Conservation (phyloP, 1,139 yeast genomes). For the Candida mesenterica region DNA sequence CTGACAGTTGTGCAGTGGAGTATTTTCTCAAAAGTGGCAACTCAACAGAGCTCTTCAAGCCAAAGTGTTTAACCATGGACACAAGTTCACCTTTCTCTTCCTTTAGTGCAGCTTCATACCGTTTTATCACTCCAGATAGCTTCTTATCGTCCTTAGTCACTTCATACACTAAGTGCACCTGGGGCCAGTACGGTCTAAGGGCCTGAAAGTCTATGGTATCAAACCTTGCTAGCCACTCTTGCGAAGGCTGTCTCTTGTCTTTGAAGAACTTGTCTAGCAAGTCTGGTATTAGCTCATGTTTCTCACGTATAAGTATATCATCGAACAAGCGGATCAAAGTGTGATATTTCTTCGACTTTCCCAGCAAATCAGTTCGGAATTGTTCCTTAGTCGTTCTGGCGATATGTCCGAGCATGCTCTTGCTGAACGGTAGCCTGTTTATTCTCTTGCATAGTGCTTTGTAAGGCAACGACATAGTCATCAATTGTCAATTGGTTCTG, state of each 20-base stretch:
- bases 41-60: constrained; percentile 3
- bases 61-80: constrained; percentile 11
- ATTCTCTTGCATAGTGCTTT: constrained; percentile 21
- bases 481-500: no score
- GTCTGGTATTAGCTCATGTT: constrained; percentile 22
- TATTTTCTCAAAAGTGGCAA: background rate
- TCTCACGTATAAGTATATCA: constrained; percentile 28
- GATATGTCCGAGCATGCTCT: constrained; percentile 4
- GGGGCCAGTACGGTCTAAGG: constrained; percentile 35
- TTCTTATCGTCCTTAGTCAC: constrained; percentile 19
- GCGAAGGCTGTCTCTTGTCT: no score
- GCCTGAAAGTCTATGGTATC: constrained; percentile 18
- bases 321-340: constrained; percentile 18
- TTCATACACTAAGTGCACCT: constrained; percentile 33
- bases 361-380: constrained; percentile 8
- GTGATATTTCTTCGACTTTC: constrained; percentile 15
- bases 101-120: constrained; percentile 13
- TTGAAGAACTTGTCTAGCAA: constrained; percentile 33
- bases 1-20: background rate
- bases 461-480: constrained; percentile 13
- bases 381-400: constrained; percentile 1
- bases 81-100: background rate
- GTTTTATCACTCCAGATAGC: constrained; percentile 5
- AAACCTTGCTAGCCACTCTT: constrained; percentile 24
- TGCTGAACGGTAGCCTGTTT: constrained; percentile 28